Conservation (phyloP, 2,329 filamentous ascomycete species). For the Albophoma yamanashiensis region DNA sequence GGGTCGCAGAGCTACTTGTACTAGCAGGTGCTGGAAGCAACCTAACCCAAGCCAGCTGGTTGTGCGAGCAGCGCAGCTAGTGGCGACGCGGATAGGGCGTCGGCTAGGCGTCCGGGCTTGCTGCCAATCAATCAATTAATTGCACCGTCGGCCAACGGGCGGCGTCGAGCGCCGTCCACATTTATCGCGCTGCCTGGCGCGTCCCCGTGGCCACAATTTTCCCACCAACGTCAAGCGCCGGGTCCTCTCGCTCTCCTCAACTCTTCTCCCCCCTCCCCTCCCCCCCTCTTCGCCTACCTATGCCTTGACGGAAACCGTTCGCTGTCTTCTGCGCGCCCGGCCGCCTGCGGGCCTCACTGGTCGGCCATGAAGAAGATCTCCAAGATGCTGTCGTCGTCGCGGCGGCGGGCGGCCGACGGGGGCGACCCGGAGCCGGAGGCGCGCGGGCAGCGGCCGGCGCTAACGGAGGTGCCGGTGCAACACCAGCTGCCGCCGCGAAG, state of each 20-base stretch:
- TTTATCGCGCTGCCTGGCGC: neutral
- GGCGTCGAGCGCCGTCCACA: neutral
- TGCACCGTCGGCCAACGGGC: neutral
- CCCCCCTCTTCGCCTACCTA: neutral
- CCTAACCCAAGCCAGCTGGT: too few relatives aligned
- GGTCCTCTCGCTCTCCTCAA: neutral
- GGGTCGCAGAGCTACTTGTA: neutral
- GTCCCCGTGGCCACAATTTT: neutral
- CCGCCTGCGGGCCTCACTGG: neutral
- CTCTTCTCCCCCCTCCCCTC: too few relatives aligned
- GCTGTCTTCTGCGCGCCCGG: neutral
- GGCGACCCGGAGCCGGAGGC: slow-evolving; percentile 9
- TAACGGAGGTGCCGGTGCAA: slow-evolving; percentile 13
- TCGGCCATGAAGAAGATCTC: slow-evolving; percentile 24
- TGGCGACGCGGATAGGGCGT: neutral
- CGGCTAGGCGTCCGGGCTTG: neutral
- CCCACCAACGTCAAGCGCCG: neutral
- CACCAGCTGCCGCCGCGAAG: slow-evolving; percentile 22
- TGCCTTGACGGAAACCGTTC: neutral
- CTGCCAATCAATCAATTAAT: neutral
- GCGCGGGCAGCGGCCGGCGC: slow-evolving; percentile 3
- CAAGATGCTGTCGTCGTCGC: slow-evolving; percentile 19
- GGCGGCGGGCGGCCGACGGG: slow-evolving; percentile 2
- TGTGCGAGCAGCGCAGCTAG: neutral
- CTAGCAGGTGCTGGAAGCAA: neutral